Base-by-base conservation (phyloP, 1,284 basidiomycete genomes). In the Puccinia triticina region DNA sequence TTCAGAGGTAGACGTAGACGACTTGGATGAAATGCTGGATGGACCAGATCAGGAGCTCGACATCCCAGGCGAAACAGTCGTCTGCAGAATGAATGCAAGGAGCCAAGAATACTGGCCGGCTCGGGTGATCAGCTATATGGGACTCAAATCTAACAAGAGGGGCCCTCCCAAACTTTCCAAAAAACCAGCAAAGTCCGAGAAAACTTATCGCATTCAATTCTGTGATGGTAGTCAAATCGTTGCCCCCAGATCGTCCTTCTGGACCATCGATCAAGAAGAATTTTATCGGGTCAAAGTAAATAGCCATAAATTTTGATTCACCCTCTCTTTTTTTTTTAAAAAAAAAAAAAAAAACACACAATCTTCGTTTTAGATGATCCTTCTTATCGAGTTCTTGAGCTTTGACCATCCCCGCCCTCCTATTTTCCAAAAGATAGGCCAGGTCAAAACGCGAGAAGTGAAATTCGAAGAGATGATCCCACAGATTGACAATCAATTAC, bases 251-350 rank as follows among this genome's bases (percentile, higher is more conserved):
- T 80, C 77, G 1, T 72, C 55, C 69, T 80, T 80, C 53, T 80
- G 53, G 53, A 80, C 77, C 16, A 71, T 67, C 26, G 77, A 80
- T 80, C 77, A 80, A 53, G 32, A 67, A 55, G 77, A 80, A 72
- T 80, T 80, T 72, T 69, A 80, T 61, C 23, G n/a, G 46, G 77
- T 80, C 48, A n/a, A 50, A 46, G 77, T 80, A 57, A 71, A 59
- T 71, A 32, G 34, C 37, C n/a, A 73, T 48, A 8, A 40, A 37
- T 40, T 40, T 37, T 18, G 21, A 64, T 50, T 23, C 50, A 12
- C 50, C 50, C 50, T 23, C 50, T 12, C 40, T 71, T 37, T 71
- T 29, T 10, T 21, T 40, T 40, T 37, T 7, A 32, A 10, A 37
- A 8, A 16, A 16, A 11, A 50, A 46, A 43, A 18, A 3, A n/a